phyloP scores from a whole-genome alignment of 148 eudicot species.

The Agrostemma githago region DNA sequence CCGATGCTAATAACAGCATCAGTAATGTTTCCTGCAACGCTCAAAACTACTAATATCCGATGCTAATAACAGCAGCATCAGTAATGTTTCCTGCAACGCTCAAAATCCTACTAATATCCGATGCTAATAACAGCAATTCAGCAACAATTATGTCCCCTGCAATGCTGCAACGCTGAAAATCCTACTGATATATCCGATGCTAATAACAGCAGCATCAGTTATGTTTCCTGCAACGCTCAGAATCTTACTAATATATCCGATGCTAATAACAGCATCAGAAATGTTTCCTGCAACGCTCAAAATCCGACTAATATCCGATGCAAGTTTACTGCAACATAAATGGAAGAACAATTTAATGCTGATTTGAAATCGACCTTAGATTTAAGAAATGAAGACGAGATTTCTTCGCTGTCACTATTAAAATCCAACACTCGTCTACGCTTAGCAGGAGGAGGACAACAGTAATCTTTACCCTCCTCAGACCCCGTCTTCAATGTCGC shows the following conservation, averaged over 20 bases:
- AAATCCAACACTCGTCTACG: conserved; percentile 75
- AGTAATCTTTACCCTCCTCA: conserved; percentile 31
- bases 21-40: too few relatives aligned
- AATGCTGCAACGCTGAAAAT: too few relatives aligned
- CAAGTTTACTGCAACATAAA: neutral
- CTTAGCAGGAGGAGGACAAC: conserved; percentile 49
- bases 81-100: too few relatives aligned
- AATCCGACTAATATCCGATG: neutral
- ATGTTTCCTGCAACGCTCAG: neutral
- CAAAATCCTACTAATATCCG: too few relatives aligned
- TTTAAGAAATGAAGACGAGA: conserved; percentile 48
- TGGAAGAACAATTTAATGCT: neutral
- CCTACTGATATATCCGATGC: too few relatives aligned
- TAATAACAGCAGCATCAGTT: too few relatives aligned
- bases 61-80: too few relatives aligned
- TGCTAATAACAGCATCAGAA: too few relatives aligned
- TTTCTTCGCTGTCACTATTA: conserved; percentile 43
- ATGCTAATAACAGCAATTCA: too few relatives aligned
- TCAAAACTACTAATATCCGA: too few relatives aligned
- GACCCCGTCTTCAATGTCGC: conserved; percentile 40
- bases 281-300: neutral
- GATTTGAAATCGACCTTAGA: conserved; percentile 47
- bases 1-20: too few relatives aligned
- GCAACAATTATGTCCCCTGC: too few relatives aligned
- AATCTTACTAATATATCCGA: neutral